phyloP scores from a whole-genome alignment of 345 rosid genomes.

The Salix suchowensis region DNA sequence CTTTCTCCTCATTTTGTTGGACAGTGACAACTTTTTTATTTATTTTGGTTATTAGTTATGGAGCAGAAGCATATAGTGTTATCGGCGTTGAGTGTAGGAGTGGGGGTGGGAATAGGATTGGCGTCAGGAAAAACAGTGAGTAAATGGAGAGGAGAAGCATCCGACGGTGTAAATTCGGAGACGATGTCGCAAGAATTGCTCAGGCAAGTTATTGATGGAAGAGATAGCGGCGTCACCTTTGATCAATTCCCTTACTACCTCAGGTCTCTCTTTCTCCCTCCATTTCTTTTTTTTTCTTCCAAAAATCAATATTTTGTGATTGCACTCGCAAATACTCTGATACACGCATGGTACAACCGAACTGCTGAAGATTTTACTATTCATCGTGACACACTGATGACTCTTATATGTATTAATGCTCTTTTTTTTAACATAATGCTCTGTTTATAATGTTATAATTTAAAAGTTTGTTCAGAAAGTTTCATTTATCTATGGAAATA shows the following conservation, averaged over 20 bases:
- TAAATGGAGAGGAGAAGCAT: slow-evolving; percentile 42
- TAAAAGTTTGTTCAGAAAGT: neutral
- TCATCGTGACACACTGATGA: too few species aligned
- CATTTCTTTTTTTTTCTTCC: neutral
- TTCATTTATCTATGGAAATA: neutral
- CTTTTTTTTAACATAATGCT: neutral
- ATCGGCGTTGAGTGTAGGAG: slow-evolving; percentile 63
- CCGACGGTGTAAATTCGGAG: slow-evolving; percentile 30
- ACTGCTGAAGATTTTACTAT: too few species aligned
- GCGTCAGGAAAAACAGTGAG: slow-evolving; percentile 51
- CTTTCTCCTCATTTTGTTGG: neutral
- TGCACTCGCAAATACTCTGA: neutral
- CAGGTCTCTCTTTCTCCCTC: slow-evolving; percentile 29
- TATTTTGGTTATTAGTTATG: slow-evolving; percentile 21
- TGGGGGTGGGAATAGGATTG: slow-evolving; percentile 55
- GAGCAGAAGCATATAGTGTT: slow-evolving; percentile 49
- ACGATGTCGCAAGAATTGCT: slow-evolving; percentile 54
- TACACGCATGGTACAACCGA: too few species aligned
- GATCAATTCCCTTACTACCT: slow-evolving; percentile 69
- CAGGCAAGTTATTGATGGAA: slow-evolving; percentile 50
- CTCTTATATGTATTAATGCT: too few species aligned
- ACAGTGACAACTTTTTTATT: neutral
- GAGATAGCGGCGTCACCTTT: slow-evolving; percentile 58
- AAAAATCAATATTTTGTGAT: neutral
- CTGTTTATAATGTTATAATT: neutral